These are phyloP conservation scores for Talaromyces adpressus DNA, from an alignment of 495 filamentous ascomycete genomes.

Conservation along the genomic window DNA sequence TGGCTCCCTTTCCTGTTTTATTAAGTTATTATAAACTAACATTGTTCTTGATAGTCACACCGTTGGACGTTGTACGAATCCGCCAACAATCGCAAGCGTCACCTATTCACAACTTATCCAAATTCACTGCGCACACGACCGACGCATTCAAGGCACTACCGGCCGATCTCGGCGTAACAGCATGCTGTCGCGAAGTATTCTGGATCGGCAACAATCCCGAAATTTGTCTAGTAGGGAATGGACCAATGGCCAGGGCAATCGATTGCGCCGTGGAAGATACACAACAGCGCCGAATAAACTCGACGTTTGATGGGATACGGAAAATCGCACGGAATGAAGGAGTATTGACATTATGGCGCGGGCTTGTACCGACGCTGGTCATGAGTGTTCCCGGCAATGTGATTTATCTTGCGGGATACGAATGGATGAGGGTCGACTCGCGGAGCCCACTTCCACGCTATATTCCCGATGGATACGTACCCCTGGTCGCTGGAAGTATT, in stretches of 20 bases:
- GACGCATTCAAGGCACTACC: conserved; percentile 58
- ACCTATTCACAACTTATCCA: conserved; percentile 28
- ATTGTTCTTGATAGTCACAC: conserved; percentile 59
- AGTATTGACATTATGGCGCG: conserved; percentile 79
- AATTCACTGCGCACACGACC: conserved; percentile 40
- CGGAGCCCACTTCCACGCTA: conserved; percentile 57
- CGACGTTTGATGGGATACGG: conserved; percentile 82
- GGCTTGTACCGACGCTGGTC: conserved; percentile 80
- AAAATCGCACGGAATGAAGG: conserved; percentile 98
- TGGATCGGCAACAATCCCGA: conserved; percentile 84
- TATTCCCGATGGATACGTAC: conserved; percentile 60
- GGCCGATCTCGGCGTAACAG: conserved; percentile 80
- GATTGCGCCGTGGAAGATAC: conserved; percentile 86
- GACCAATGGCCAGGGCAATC: conserved; percentile 28
- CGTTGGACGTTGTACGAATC: conserved; percentile 93
- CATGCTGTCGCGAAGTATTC: conserved; percentile 96
- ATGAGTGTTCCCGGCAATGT: conserved; percentile 96
- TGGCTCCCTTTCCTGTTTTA: conserved; percentile 18
- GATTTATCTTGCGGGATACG: conserved; percentile 98
- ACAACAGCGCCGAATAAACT: conserved; percentile 75
- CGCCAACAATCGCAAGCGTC: conserved; percentile 80
- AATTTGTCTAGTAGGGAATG: conserved; percentile 62
- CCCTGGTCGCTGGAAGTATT: conserved; percentile 68
- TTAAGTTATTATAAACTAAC: neutral
- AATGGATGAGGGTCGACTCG: conserved; percentile 72